Conservation (phyloP, 345 rosid genomes). For the Psidium friedrichsthalianum region DNA sequence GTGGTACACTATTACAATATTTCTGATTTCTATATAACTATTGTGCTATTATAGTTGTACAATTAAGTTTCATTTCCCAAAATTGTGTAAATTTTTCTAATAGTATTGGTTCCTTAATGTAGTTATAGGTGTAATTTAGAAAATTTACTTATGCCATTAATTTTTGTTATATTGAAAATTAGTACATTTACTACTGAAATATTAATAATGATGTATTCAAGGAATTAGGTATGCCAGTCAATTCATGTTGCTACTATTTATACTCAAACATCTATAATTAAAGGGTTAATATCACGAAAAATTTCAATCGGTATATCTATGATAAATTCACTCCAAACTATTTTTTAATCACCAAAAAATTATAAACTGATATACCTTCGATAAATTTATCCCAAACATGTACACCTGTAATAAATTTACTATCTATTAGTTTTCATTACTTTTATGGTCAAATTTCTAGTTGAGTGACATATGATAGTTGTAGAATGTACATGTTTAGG, state of each 20-base stretch:
- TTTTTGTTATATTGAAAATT: neutral
- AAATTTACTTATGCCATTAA: neutral
- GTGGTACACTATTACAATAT: neutral
- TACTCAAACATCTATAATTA: neutral
- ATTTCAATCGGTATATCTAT: too few relatives aligned
- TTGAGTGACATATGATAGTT: too few relatives aligned
- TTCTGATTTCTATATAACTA: neutral
- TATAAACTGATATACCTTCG: too few relatives aligned
- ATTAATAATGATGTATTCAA: neutral
- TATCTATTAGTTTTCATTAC: too few relatives aligned
- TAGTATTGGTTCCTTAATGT: neutral
- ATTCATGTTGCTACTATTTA: neutral
- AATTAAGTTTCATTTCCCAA: neutral
- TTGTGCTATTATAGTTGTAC: neutral
- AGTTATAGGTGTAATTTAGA: neutral
- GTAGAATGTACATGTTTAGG: too few relatives aligned
- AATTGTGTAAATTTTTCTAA: neutral
- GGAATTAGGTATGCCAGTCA: neutral
- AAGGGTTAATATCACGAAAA: neutral
- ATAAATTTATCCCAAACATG: too few relatives aligned
- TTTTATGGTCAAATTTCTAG: too few relatives aligned
- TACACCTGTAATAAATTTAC: too few relatives aligned
- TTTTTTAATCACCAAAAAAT: too few relatives aligned
- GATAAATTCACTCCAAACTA: too few relatives aligned
- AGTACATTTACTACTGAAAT: fast-evolving